A percentile compares a stretch with the other conserved stretches of the same genome.
phyloP scores from a whole-genome alignment of 2,329 filamentous ascomycete genomes.

The Orbilia javanica region DNA sequence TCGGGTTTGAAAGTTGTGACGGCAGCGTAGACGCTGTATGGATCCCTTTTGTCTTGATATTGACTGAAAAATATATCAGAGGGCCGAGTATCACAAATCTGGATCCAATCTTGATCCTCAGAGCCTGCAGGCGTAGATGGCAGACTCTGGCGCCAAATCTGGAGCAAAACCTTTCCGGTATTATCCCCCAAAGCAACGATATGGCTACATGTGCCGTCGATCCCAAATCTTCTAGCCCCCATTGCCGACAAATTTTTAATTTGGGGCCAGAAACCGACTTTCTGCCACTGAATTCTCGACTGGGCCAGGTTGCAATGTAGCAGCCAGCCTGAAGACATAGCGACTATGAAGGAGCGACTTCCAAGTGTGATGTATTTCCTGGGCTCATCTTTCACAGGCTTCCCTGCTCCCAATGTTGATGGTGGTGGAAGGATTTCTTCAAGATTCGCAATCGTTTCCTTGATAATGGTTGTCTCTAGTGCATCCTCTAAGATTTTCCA shows the following conservation, averaged over 20 bases:
- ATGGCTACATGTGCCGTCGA: neutral
- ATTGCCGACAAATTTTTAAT: conserved; percentile 40
- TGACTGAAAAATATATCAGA: conserved; percentile 46
- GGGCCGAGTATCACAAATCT: conserved; percentile 40
- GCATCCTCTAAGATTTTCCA: conserved; percentile 5
- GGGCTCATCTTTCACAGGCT: conserved; percentile 31
- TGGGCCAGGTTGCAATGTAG: conserved; percentile 35
- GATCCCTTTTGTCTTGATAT: neutral
- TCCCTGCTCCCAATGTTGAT: neutral
- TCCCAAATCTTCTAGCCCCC: conserved; percentile 4
- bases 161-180: conserved; percentile 16
- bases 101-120: conserved; percentile 20
- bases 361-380: conserved; percentile 50
- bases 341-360: conserved; percentile 21
- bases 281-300: conserved; percentile 17
- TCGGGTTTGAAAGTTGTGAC: conserved; percentile 49
- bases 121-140: conserved; percentile 1
- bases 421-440: conserved; percentile 12
- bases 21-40: conserved; percentile 18
- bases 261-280: conserved; percentile 42
- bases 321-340: conserved; percentile 53
- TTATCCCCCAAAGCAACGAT: conserved; percentile 43
- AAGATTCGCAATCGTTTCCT: conserved; percentile 30
- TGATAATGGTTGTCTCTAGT: neutral
- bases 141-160: neutral